These are phyloP conservation scores for Viscum album DNA, from an alignment of 177 flowering plant genomes.

Conservation along the genomic window DNA sequence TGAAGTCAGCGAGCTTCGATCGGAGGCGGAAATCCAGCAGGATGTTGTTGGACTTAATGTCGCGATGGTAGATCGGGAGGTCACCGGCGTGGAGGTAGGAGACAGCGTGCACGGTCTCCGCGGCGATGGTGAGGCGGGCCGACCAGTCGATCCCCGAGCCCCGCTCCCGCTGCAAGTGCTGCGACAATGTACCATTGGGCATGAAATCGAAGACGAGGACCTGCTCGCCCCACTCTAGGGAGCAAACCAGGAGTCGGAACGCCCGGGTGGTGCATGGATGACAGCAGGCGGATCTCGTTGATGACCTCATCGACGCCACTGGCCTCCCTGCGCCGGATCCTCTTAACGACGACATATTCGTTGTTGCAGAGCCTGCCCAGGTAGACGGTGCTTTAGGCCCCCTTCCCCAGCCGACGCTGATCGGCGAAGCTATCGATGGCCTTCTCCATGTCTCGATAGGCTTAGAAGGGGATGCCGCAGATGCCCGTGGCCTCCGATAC, in stretches of 20 bases:
- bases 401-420: constrained; percentile 40
- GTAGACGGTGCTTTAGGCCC: constrained; percentile 55
- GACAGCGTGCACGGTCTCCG: constrained; percentile 48
- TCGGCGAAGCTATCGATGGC: constrained; percentile 45
- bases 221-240: constrained; percentile 40
- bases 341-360: constrained; percentile 45
- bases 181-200: constrained; percentile 56
- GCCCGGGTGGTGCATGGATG: constrained; percentile 50
- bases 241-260: constrained; percentile 57
- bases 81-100: constrained; percentile 48
- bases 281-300: constrained; percentile 54
- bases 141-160: constrained; percentile 44
- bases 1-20: constrained; percentile 60
- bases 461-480: constrained; percentile 28
- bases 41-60: constrained; percentile 62
- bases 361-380: constrained; percentile 33
- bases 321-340: constrained; percentile 29
- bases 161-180: constrained; percentile 41
- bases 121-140: constrained; percentile 38
- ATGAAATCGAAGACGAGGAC: constrained; percentile 57
- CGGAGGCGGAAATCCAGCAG: constrained; percentile 35
- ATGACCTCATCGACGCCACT: constrained; percentile 39
- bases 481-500: constrained; percentile 28
- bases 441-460: constrained; percentile 44
- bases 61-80: constrained; percentile 60